Evolutionary conservation across 148 eudicot genomes (phyloP), one percentile per base, ranked within the genome.

Genomic region (Heliosperma pusillum): DNA sequence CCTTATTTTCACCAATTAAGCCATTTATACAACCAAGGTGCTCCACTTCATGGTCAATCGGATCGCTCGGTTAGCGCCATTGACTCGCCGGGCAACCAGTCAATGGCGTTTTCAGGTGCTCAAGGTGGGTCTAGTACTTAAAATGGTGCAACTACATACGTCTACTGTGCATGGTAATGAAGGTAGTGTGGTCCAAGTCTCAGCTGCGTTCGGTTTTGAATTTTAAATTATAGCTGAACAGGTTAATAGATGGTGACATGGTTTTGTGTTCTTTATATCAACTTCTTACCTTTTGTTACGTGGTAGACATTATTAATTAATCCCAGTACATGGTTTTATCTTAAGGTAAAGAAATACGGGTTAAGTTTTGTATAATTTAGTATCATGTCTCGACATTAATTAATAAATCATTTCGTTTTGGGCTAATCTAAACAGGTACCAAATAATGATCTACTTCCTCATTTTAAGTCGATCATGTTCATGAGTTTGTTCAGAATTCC

Each of bases 1-100:
- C 98, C 98, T 75, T 93, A 93, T 75, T 93, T 88, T 74, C 93
- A 93, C 59, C 92, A 93, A 66, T 62, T 93, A 66, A 88, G 81
- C 77, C 83, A 76, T 58, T 78, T 93, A 59, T 93, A 93, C 77
- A 86, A 83, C 57, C 89, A 89, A 86, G 96, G 87, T 21, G 55
- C 55, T 16, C 71, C 82, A 57, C 75, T 74, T 9, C 66, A 70
- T 66, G 81, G 79, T 7, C 78, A 86, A 8, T n/a, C 73, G 6
- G 89, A 78, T 6, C 33, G 60, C 24, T 81, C 77, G 30, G 73
- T 62, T 69, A 83, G 66, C 78, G 78, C 1, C 63, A 26, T 74
- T 60, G 71, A 21, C 29, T 57, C 53, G 40, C 73, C 80, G 53
- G 78, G 75, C 47, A 78, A 52, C 52, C 27, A 52, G 57, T 27